These are phyloP conservation scores for Pisolithus sp. DNA, from an alignment of 768 basidiomycete species.

Conservation along the genomic window DNA sequence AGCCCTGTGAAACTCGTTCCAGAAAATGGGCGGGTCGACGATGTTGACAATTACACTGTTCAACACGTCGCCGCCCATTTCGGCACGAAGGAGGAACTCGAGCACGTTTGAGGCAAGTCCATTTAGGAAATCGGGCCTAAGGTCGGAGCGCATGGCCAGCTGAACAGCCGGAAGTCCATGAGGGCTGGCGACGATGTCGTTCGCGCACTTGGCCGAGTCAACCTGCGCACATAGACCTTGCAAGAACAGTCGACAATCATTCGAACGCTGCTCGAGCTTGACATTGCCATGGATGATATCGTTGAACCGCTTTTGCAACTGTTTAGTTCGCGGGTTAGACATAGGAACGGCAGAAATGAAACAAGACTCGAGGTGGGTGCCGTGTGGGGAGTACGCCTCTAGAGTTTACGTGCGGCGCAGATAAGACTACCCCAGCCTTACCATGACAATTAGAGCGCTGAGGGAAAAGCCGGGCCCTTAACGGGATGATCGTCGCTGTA, in stretches of 20 bases:
- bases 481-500: neutral
- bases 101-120: constrained; percentile 32
- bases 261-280: constrained; percentile 21
- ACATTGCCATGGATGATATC: constrained; percentile 26
- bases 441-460: neutral
- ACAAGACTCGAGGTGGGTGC: neutral
- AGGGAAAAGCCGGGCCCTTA: neutral
- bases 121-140: constrained; percentile 37
- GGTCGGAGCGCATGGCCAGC: constrained; percentile 35
- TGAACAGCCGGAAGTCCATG: constrained; percentile 36
- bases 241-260: constrained; percentile 30
- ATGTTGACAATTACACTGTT: constrained; percentile 34
- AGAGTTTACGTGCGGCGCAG: no score
- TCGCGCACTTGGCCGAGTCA: constrained; percentile 33
- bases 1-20: constrained; percentile 32
- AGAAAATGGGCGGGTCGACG: constrained; percentile 48
- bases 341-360: neutral
- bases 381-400: no score
- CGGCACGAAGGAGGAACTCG: constrained; percentile 34
- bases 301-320: constrained; percentile 32
- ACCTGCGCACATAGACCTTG: constrained; percentile 39
- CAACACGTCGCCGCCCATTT: constrained; percentile 38
- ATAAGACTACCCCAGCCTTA: neutral
- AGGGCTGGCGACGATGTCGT: constrained; percentile 30
- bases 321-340: constrained; percentile 11